Percentiles rank a stretch among this genome's conserved stretches.
Evolutionary conservation across 495 filamentous ascomycete species (phyloP).

Genomic region (Aspergillus cavernicola): DNA sequence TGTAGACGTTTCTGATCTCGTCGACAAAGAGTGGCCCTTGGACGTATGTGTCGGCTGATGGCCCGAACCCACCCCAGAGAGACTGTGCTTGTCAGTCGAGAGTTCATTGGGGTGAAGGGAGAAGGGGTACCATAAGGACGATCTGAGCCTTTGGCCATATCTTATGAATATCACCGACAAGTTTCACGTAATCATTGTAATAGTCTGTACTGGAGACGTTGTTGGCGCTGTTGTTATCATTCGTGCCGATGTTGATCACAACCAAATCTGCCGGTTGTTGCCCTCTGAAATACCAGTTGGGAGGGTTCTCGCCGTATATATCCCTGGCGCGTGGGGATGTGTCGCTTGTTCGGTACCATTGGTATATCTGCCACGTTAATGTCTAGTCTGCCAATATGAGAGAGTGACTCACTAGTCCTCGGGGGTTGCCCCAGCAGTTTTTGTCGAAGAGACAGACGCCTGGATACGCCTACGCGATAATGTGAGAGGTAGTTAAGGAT

Average conservation of each 20-base stretch:
- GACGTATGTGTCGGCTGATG: slow-evolving; percentile 50
- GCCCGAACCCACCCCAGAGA: slow-evolving; percentile 58
- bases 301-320: slow-evolving; percentile 52
- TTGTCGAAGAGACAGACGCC: slow-evolving; percentile 58
- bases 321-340: slow-evolving; percentile 46
- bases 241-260: slow-evolving; percentile 65
- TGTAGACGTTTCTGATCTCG: slow-evolving; percentile 51
- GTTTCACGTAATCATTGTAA: slow-evolving; percentile 52
- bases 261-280: slow-evolving; percentile 61
- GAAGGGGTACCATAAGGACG: slow-evolving; percentile 52
- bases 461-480: slow-evolving; percentile 44
- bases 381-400: too few species aligned
- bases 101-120: too few species aligned
- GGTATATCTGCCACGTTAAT: slow-evolving; percentile 56
- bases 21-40: slow-evolving; percentile 50
- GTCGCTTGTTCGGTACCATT: slow-evolving; percentile 65
- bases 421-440: slow-evolving; percentile 44
- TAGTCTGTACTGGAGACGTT: slow-evolving; percentile 51
- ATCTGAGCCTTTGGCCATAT: slow-evolving; percentile 62
- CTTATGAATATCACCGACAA: slow-evolving; percentile 57
- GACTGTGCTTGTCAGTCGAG: slow-evolving; percentile 42
- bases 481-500: neutral
- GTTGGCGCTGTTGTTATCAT: slow-evolving; percentile 56
- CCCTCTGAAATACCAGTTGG: slow-evolving; percentile 57
- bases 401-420: slow-evolving; percentile 30